phyloP scores from a whole-genome alignment of 2,329 filamentous ascomycete genomes.

The Aschersonia sp. region DNA sequence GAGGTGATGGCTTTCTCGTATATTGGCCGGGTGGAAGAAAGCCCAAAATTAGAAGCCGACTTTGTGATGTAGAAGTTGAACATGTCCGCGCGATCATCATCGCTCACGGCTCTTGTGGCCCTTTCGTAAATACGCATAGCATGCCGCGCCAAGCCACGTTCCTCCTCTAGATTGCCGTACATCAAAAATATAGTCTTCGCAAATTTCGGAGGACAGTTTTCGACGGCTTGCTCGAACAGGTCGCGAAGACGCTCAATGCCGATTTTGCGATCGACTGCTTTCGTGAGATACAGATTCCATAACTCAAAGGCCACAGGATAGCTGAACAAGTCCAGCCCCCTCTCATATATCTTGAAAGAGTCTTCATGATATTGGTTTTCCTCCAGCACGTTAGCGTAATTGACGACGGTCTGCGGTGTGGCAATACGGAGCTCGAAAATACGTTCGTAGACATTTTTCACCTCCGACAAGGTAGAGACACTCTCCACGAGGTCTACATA shows the following conservation, averaged over 20 bases:
- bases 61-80: conserved; percentile 99
- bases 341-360: conserved; percentile 94
- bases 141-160: conserved; percentile 82
- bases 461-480: conserved; percentile 80
- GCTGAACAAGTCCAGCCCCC: conserved; percentile 92
- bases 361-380: conserved; percentile 94
- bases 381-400: conserved; percentile 90
- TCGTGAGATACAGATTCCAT: conserved; percentile 96
- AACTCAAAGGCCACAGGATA: conserved; percentile 97
- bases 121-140: conserved; percentile 99
- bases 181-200: conserved; percentile 93
- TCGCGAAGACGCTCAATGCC: conserved; percentile 88
- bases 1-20: conserved; percentile 92
- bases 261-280: conserved; percentile 92
- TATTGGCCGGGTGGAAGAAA: conserved; percentile 86
- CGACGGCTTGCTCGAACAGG: conserved; percentile 91
- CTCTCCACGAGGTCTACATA: conserved; percentile 97
- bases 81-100: conserved; percentile 92
- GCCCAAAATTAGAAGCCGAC: conserved; percentile 91
- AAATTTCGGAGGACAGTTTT: conserved; percentile 88
- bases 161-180: conserved; percentile 96
- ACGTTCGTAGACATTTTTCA: conserved; percentile 84
- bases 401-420: conserved; percentile 95
- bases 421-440: conserved; percentile 98
- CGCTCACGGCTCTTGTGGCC: conserved; percentile 83